Evolutionary conservation across 2,329 filamentous ascomycete species (phyloP).

Genomic region (Hypocreales sp.): DNA sequence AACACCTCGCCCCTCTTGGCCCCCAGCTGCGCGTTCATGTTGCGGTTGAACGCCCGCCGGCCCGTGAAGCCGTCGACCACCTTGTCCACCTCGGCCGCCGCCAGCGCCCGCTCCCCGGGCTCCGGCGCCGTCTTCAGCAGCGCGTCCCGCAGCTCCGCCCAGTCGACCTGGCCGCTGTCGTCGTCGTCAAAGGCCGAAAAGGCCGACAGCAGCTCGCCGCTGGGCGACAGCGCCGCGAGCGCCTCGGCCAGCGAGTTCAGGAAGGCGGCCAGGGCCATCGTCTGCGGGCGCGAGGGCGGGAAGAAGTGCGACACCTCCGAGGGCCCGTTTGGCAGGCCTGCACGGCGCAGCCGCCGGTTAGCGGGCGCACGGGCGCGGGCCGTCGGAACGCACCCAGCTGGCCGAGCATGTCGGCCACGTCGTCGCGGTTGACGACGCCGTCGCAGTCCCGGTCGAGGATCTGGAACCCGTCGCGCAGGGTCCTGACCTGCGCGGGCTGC

Average conservation of each 20-base stretch:
- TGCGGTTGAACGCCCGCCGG: conserved; percentile 64
- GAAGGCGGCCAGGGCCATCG: conserved; percentile 73
- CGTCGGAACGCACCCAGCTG: conserved; percentile 50
- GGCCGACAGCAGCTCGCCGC: conserved; percentile 69
- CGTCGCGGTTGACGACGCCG: conserved; percentile 65
- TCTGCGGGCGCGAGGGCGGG: conserved; percentile 52
- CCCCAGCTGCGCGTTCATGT: conserved; percentile 32
- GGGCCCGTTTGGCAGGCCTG: conserved; percentile 58
- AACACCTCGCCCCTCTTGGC: conserved; percentile 73
- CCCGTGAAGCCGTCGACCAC: conserved; percentile 80
- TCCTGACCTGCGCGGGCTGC: conserved; percentile 68
- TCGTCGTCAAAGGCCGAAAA: conserved; percentile 94
- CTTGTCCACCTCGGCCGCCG: conserved; percentile 64
- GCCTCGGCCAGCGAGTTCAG: conserved; percentile 67
- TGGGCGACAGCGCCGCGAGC: conserved; percentile 59
- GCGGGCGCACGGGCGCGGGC: conserved; percentile 1
- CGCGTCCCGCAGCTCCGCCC: conserved; percentile 68
- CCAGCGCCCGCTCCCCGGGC: conserved; percentile 47
- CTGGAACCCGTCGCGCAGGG: conserved; percentile 84
- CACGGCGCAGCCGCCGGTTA: conserved; percentile 2
- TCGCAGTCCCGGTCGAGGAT: conserved; percentile 84
- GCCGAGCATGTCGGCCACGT: conserved; percentile 74
- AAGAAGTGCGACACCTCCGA: conserved; percentile 72
- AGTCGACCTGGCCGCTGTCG: conserved; percentile 83
- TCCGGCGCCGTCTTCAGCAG: conserved; percentile 71